Percentiles rank a stretch among this genome's conserved stretches.
These are phyloP conservation scores for Xylariaceae sp. DNA, from an alignment of 2,329 filamentous ascomycete genomes.

Conservation along the genomic window DNA sequence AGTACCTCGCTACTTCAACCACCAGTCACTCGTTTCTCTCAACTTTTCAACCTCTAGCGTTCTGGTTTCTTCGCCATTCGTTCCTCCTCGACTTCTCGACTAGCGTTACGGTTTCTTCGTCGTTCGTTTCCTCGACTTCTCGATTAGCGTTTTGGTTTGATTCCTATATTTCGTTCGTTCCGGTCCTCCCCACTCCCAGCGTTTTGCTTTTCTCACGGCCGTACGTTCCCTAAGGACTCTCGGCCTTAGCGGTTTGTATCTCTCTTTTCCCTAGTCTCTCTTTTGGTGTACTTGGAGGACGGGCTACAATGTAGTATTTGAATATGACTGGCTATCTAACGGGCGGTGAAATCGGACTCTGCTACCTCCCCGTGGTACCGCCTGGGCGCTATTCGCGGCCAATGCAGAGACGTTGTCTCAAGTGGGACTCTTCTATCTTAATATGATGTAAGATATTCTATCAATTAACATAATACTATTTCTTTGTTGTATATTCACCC, in stretches of 20 bases:
- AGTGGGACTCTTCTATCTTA: constrained; percentile 3
- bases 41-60: neutral
- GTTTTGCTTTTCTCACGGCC: neutral
- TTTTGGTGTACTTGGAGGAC: neutral
- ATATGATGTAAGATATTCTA: neutral
- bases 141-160: neutral
- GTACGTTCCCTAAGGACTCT: neutral
- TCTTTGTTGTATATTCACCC: neutral
- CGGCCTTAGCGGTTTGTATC: neutral
- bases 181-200: neutral
- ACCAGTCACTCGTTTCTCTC: neutral
- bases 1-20: neutral
- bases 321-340: constrained; percentile 10
- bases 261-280: neutral
- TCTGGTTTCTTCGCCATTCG: neutral
- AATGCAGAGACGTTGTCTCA: constrained; percentile 12
- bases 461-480: too few species aligned
- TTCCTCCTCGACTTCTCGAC: neutral
- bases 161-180: too few species aligned
- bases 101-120: neutral
- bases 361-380: constrained; percentile 12
- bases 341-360: constrained; percentile 14
- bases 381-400: constrained; percentile 12
- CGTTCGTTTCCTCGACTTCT: neutral
- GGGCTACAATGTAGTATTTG: constrained; percentile 3